Conservation (phyloP, 1,139 yeast genomes). For the Taphrina communis region DNA sequence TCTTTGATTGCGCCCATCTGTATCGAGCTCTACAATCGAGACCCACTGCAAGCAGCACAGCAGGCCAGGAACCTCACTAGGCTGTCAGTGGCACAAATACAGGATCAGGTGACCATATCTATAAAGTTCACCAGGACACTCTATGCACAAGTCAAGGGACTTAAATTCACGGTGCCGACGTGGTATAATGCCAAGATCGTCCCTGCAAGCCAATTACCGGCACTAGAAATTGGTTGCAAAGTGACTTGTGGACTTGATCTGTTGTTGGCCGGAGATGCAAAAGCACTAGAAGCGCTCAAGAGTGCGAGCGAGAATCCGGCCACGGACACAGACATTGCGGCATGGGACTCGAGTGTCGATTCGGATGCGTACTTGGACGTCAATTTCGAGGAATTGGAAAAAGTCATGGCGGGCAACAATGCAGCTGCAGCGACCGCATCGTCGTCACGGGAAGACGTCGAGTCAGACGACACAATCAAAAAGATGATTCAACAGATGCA, state of each 20-base stretch:
- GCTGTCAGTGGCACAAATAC: constrained; percentile 44
- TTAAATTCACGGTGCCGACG: constrained; percentile 44
- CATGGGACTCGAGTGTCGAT: constrained; percentile 47
- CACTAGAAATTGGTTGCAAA: constrained; percentile 48
- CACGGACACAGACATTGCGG: constrained; percentile 46
- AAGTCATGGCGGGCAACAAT: constrained; percentile 42
- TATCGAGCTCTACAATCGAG: constrained; percentile 46
- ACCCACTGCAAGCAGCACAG: constrained; percentile 40
- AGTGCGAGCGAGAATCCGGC: constrained; percentile 36
- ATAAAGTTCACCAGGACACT: constrained; percentile 47
- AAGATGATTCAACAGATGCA: constrained; percentile 48
- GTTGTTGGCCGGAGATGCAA: constrained; percentile 36
- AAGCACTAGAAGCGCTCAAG: background rate
- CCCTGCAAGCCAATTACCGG: background rate
- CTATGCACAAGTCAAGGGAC: constrained; percentile 48
- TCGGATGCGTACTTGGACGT: constrained; percentile 49
- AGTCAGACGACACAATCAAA: constrained; percentile 45
- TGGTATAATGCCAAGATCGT: constrained; percentile 30
- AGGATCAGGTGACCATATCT: constrained; percentile 47
- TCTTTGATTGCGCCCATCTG: constrained; percentile 45
- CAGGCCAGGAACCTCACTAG: constrained; percentile 26
- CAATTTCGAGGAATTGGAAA: constrained; percentile 45
- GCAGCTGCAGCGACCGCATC: constrained; percentile 8
- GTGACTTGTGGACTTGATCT: constrained; percentile 49
- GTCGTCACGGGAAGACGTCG: constrained; percentile 37